phyloP scores from a whole-genome alignment of 805 yeast species.

The baker's yeast (Saccharomyces cerevisiae) region DNA sequence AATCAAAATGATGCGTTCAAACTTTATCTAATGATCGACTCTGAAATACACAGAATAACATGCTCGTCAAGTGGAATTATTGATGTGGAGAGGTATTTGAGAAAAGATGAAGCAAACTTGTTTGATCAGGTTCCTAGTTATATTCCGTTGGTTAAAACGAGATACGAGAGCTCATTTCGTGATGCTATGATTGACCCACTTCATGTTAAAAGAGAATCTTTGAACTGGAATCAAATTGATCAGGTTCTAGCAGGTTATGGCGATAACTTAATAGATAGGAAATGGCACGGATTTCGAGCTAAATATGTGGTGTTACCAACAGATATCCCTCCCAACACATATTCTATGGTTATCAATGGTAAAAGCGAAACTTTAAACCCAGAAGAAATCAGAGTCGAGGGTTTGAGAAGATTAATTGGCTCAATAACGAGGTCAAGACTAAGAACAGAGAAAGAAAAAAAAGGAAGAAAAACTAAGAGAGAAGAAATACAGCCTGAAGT shows the following conservation, averaged over 20 bases:
- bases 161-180: constrained; percentile 63
- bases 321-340: constrained; percentile 48
- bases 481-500: constrained; percentile 64
- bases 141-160: constrained; percentile 58
- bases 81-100: constrained; percentile 66
- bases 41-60: constrained; percentile 77
- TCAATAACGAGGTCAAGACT: constrained; percentile 52
- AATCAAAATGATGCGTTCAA: constrained; percentile 47
- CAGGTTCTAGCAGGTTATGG: constrained; percentile 88
- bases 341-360: constrained; percentile 34
- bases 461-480: constrained; percentile 25
- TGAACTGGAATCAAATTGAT: constrained; percentile 89
- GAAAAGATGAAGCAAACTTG: constrained; percentile 30
- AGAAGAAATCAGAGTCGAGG: constrained; percentile 91
- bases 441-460: constrained; percentile 36
- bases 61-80: constrained; percentile 65
- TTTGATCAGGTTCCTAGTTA: constrained; percentile 34
- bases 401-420: constrained; percentile 60
- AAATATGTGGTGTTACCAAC: constrained; percentile 82
- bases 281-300: constrained; percentile 51
- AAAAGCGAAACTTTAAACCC: constrained; percentile 57
- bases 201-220: constrained; percentile 42
- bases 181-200: constrained; percentile 50
- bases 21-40: constrained; percentile 67
- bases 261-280: constrained; percentile 50